Evolutionary conservation across 2,329 filamentous ascomycete genomes (phyloP), one percentile per base, ranked within the genome.

Genomic region (Trichoderma sp.): DNA sequence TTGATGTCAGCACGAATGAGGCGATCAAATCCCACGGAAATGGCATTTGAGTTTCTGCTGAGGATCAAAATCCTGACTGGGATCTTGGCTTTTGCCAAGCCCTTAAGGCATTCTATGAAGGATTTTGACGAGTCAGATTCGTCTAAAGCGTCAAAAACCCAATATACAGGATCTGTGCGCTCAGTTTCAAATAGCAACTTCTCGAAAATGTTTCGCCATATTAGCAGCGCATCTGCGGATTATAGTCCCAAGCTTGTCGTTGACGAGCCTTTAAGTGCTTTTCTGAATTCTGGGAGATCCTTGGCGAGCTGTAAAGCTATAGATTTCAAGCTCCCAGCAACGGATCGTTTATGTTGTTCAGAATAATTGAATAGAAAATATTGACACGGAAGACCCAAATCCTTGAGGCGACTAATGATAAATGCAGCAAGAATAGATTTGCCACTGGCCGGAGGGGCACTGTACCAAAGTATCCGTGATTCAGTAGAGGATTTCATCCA

Each of bases 291-390:
- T 1, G 56, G 56, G 8, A 59, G 21, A 13, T 40, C 33, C 27
- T 37, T 59, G 16, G 56, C 35, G 13, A 59, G 33, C n/a, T 59
- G 56, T 16, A 59, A 16, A 10, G 56, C 56, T 24, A 59, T 16
- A 14, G 56, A 35, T n/a, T 27, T 59, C 3, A 59, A 13, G 13
- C 56, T 40, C 4, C n/a, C 56, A 19, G 56, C 35, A 10, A 59
- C 21, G 4, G 56, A 59, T 2, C 56, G 56, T 16, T 59, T 59
- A 16, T 33, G 56, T 7, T 29, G 56, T 11, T 59, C 56, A 7
- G 56, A 59, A 14, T 59, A 59, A 21, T 37, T 59, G 21, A 59
- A 59, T 16, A 59, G n/a, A 24, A 40, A 59, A 19, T 40, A 59
- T 19, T 59, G 33, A n/a, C 56, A 59, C 1, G 27, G 13, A 6